Conservation (phyloP, 1,284 basidiomycete genomes). For the Tetrapyrgos nigripes region DNA sequence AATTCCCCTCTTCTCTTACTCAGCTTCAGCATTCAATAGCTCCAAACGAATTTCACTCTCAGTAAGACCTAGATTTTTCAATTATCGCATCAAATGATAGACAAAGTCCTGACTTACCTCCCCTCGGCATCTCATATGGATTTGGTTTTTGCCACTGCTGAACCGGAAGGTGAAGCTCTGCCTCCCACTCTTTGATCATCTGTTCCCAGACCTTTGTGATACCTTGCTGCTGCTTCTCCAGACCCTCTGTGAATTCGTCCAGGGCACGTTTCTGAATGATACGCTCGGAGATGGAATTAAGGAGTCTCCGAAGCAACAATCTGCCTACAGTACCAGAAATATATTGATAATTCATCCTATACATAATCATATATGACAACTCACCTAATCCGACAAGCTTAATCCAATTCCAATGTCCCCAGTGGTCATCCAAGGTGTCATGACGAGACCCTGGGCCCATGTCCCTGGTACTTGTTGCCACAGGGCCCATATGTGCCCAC, state of each 20-base stretch:
- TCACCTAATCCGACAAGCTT: conserved; percentile 24
- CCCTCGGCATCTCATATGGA: conserved; percentile 24
- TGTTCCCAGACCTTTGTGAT: conserved; percentile 23
- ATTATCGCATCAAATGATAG: neutral
- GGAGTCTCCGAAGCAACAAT: neutral
- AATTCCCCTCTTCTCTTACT: neutral
- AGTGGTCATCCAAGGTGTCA: conserved; percentile 29
- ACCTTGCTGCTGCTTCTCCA: neutral
- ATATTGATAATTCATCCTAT: no score
- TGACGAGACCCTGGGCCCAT: conserved; percentile 27
- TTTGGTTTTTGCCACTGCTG: conserved; percentile 16
- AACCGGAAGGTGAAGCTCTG: conserved; percentile 8
- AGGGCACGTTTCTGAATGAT: neutral
- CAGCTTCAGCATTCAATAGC: conserved; percentile 17
- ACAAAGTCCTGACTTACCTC: neutral
- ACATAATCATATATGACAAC: no score
- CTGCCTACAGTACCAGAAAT: neutral
- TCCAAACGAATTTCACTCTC: conserved; percentile 14
- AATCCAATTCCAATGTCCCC: conserved; percentile 30
- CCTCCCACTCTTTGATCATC: conserved; percentile 31
- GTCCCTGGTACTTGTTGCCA: conserved; percentile 24
- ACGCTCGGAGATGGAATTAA: neutral
- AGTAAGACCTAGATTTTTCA: conserved; percentile 2
- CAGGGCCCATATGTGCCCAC: conserved; percentile 27
- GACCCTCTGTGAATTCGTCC: neutral